Base-by-base conservation (phyloP, 257 asterid species). In the Nicotiana knightiana region DNA sequence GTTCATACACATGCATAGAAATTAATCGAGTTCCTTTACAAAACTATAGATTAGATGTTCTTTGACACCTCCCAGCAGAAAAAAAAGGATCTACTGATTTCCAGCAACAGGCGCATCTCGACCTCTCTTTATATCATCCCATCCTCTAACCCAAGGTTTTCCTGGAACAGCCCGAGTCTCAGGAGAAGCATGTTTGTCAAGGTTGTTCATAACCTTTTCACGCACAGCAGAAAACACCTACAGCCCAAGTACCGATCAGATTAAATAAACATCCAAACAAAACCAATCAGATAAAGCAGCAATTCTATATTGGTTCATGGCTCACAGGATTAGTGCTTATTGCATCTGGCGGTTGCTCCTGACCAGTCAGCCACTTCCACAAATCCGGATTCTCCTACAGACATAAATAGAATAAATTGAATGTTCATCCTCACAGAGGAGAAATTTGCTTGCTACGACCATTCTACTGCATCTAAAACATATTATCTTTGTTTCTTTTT, bases 311-410 rank as follows among this genome's bases (percentile, higher is more conserved):
- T 79, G 71, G 65, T 63, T 71, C n/a, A 33, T 0, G 43, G 53
- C 97, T 90, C 86, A 93, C 99, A 9, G 97, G 98, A 87, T 95
- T 93, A 62, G 17, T 55, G 84, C 84, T 88, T 67, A 95, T 86
- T 55, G 90, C 85, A 81, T 91, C 98, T 0, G 99, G 98, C 32
- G 99, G 94, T 81, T 87, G 93, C 87, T 91, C 99, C 83, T 95
- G 98, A 33, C 95, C 92, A 21, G 93, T 88, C 85, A 95, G 81
- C 99, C 99, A 95, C 87, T 90, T 92, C 98, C 99, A 95, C 30
- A 95, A 88, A 89, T 95, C 98, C 3, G 99, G 99, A 87, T 91
- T 95, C 85, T 95, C 99, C 99, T 95, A 95, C 83, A 84, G 62
- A 68, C 24, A 5, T 26, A 51, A 76, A 73, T 76, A 84, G 70